A percentile compares a stretch with the other conserved stretches of the same genome.
These are phyloP conservation scores for Entelexis paramagnoliae DNA, from an alignment of 1,139 yeast genomes.

Conservation along the genomic window DNA sequence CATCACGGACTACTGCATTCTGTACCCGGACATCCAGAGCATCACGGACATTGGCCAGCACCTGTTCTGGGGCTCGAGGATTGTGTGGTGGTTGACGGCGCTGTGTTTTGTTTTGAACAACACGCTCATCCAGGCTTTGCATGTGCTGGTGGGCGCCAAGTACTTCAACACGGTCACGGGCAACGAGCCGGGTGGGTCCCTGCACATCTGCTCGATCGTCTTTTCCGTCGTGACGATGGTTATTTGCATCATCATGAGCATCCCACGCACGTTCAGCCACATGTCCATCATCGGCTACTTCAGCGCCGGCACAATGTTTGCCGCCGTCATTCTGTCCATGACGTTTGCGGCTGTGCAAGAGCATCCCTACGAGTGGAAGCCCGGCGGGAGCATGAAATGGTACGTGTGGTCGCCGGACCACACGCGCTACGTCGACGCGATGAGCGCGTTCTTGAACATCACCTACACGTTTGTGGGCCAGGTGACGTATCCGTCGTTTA, in stretches of 20 bases:
- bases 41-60: conserved; percentile 53
- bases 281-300: conserved; percentile 40
- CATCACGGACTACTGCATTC: conserved; percentile 46
- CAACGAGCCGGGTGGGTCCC: conserved; percentile 36
- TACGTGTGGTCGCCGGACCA: conserved; percentile 29
- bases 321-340: conserved; percentile 46
- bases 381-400: conserved; percentile 37
- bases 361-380: conserved; percentile 39
- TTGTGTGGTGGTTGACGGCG: conserved; percentile 53
- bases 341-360: conserved; percentile 45
- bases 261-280: conserved; percentile 40
- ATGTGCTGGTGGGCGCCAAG: conserved; percentile 51
- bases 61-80: conserved; percentile 42
- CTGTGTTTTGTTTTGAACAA: conserved; percentile 46
- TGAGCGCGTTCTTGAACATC: conserved; percentile 50
- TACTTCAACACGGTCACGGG: conserved; percentile 48
- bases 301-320: conserved; percentile 47
- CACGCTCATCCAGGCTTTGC: conserved; percentile 48
- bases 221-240: conserved; percentile 15
- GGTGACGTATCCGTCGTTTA: conserved; percentile 52
- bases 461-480: conserved; percentile 57
- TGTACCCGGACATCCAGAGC: conserved; percentile 43
- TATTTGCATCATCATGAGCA: conserved; percentile 40
- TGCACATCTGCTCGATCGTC: conserved; percentile 17
- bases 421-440: conserved; percentile 44